Evolutionary conservation across 1,284 basidiomycete genomes (phyloP).

Genomic region (Cutaneotrichosporon cutaneum): DNA sequence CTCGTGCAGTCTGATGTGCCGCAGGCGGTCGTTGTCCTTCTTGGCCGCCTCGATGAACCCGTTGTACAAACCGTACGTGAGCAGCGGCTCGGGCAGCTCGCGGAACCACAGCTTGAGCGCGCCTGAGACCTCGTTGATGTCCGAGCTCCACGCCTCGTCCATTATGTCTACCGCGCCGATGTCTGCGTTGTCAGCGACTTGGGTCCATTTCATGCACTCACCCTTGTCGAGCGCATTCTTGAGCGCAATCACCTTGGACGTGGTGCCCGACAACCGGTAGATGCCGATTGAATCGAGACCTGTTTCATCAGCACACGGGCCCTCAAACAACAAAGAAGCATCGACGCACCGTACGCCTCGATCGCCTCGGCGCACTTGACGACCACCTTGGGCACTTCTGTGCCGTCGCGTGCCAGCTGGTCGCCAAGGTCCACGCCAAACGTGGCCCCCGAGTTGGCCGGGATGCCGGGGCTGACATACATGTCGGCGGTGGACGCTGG

Average conservation of each 20-base stretch:
- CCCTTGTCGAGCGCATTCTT: slow-evolving; percentile 84
- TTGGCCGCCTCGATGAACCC: slow-evolving; percentile 94
- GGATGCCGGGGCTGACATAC: slow-evolving; percentile 23
- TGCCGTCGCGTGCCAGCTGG: slow-evolving; percentile 84
- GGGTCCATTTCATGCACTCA: slow-evolving; percentile 47
- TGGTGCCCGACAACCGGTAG: slow-evolving; percentile 89
- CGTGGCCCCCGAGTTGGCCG: slow-evolving; percentile 57
- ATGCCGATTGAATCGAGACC: slow-evolving; percentile 81
- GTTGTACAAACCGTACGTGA: slow-evolving; percentile 80
- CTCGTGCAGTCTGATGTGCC: slow-evolving; percentile 94
- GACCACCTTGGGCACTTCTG: slow-evolving; percentile 84
- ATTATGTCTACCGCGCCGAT: slow-evolving; percentile 79
- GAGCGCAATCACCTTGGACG: slow-evolving; percentile 79
- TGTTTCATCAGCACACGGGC: slow-evolving; percentile 17
- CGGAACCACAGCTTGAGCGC: slow-evolving; percentile 95
- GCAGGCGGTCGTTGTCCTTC: slow-evolving; percentile 86
- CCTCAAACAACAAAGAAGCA: neutral
- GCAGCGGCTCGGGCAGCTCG: slow-evolving; percentile 89
- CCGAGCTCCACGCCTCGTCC: slow-evolving; percentile 82
- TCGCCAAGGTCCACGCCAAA: slow-evolving; percentile 90
- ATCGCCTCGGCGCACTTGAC: slow-evolving; percentile 88
- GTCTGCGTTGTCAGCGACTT: slow-evolving; percentile 80
- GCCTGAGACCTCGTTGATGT: slow-evolving; percentile 94
- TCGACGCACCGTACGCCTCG: slow-evolving; percentile 67
- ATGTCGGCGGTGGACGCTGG: slow-evolving; percentile 12